phyloP scores from a whole-genome alignment of 495 filamentous ascomycete species.

The Xylaria venustula region DNA sequence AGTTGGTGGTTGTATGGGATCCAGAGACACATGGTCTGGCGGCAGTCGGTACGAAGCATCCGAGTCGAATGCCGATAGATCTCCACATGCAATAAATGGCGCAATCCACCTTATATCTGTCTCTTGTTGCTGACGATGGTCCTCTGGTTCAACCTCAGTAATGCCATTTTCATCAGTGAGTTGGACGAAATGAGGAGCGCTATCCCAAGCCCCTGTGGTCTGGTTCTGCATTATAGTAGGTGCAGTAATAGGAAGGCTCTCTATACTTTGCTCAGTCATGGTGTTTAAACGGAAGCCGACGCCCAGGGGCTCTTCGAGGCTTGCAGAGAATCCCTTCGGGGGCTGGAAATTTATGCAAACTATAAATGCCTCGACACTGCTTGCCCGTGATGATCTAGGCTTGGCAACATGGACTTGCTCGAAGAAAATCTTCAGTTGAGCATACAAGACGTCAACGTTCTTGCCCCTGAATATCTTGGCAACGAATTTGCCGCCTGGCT shows the following conservation, averaged over 20 bases:
- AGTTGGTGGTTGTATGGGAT: conserved; percentile 94
- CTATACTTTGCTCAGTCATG: conserved; percentile 37
- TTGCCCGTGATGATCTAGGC: conserved; percentile 86
- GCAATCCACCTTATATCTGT: conserved; percentile 73
- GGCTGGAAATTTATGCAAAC: conserved; percentile 85
- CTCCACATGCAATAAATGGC: conserved; percentile 92
- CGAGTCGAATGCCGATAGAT: conserved; percentile 89
- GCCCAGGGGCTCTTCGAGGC: conserved; percentile 64
- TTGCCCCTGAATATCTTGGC: conserved; percentile 96
- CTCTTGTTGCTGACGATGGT: conserved; percentile 41
- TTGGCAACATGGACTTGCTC: conserved; percentile 86
- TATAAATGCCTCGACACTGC: conserved; percentile 93
- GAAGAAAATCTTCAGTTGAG: conserved; percentile 89
- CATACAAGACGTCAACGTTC: conserved; percentile 88
- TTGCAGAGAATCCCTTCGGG: conserved; percentile 61
- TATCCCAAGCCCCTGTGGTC: conserved; percentile 42
- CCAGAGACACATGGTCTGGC: conserved; percentile 68
- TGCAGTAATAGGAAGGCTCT: conserved; percentile 38
- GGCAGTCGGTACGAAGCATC: conserved; percentile 91
- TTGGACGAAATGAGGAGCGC: conserved; percentile 11
- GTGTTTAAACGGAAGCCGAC: conserved; percentile 51
- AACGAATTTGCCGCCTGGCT: conserved; percentile 91
- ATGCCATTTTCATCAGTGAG: conserved; percentile 56
- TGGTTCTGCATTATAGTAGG: conserved; percentile 37
- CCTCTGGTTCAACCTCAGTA: conserved; percentile 55